These are phyloP conservation scores for Calcarisporium arbuscula DNA, from an alignment of 2,329 filamentous ascomycete genomes.

Conservation along the genomic window DNA sequence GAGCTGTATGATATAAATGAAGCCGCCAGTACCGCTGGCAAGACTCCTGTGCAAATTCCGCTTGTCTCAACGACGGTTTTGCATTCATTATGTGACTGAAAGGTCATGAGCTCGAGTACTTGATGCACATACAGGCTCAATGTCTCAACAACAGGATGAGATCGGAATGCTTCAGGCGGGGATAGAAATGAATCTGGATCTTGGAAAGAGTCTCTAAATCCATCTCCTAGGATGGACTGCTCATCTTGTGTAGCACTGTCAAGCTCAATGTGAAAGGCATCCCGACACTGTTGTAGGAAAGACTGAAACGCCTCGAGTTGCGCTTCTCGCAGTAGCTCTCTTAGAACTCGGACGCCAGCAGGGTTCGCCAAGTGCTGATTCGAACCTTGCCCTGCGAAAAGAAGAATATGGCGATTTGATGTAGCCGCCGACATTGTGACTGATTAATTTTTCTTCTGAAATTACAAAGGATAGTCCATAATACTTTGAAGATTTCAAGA, in stretches of 20 bases:
- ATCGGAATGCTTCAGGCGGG: slow-evolving; percentile 2
- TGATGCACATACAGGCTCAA: slow-evolving; percentile 5
- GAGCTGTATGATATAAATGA: slow-evolving; percentile 5
- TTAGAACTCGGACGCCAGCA: neutral
- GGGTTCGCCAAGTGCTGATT: slow-evolving; percentile 6
- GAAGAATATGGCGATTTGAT: slow-evolving; percentile 3
- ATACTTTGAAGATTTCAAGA: neutral
- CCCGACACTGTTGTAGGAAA: slow-evolving; percentile 5
- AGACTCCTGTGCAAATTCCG: slow-evolving; percentile 6
- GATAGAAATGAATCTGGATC: slow-evolving; percentile 2
- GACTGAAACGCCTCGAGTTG: too few relatives aligned
- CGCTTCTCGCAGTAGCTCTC: neutral
- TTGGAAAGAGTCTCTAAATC: too few relatives aligned
- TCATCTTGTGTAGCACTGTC: neutral
- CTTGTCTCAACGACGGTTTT: slow-evolving; percentile 3
- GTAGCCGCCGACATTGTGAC: too few relatives aligned
- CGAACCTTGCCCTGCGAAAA: slow-evolving; percentile 9
- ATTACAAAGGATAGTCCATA: slow-evolving; percentile 1
- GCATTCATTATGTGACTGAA: neutral
- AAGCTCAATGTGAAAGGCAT: slow-evolving; percentile 1
- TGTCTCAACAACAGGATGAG: slow-evolving; percentile 7
- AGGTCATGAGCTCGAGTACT: slow-evolving; percentile 5
- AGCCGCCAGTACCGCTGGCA: slow-evolving; percentile 7
- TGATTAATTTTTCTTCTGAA: too few relatives aligned
- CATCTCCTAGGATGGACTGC: slow-evolving; percentile 1